phyloP scores from a whole-genome alignment of 805 yeast genomes.

The Hanseniaspora lindneri region DNA sequence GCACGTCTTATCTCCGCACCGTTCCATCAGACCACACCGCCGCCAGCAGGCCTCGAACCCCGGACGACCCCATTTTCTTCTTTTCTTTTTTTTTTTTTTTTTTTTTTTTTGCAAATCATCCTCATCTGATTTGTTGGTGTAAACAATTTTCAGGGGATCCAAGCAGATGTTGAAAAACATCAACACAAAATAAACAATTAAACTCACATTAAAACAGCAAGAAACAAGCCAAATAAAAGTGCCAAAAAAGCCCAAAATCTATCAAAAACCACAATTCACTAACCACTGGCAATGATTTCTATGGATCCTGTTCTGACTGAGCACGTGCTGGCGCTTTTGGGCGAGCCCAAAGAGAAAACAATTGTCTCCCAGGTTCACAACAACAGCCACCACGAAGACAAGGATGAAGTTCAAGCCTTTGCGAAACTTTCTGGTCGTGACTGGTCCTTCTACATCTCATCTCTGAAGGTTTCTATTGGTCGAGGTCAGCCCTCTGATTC shows the following conservation, averaged over 20 bases:
- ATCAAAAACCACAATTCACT: too few species aligned
- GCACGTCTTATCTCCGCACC: too few species aligned
- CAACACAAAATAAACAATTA: slow-evolving; percentile 18
- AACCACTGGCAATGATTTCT: too few species aligned
- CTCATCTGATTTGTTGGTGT: background rate
- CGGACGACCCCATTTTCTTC: too few species aligned
- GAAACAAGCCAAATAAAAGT: too few species aligned
- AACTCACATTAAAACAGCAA: too few species aligned
- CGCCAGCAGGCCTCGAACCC: too few species aligned
- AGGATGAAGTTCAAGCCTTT: slow-evolving; percentile 84
- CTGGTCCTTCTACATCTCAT: slow-evolving; percentile 91
- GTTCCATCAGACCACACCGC: too few species aligned
- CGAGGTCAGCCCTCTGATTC: slow-evolving; percentile 29
- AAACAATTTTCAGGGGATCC: background rate
- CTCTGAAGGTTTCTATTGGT: slow-evolving; percentile 68
- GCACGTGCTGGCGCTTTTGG: slow-evolving; percentile 58
- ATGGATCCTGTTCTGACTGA: slow-evolving; percentile 45
- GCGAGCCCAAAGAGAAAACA: slow-evolving; percentile 62
- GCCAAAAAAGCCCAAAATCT: too few species aligned
- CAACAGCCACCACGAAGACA: slow-evolving; percentile 49
- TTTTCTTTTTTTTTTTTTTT: too few species aligned
- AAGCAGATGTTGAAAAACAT: background rate
- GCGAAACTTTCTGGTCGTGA: slow-evolving; percentile 86
- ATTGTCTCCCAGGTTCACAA: slow-evolving; percentile 61
- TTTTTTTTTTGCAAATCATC: too few species aligned